Evolutionary conservation across 768 basidiomycete species (phyloP).

Genomic region (Russula brevipes): DNA sequence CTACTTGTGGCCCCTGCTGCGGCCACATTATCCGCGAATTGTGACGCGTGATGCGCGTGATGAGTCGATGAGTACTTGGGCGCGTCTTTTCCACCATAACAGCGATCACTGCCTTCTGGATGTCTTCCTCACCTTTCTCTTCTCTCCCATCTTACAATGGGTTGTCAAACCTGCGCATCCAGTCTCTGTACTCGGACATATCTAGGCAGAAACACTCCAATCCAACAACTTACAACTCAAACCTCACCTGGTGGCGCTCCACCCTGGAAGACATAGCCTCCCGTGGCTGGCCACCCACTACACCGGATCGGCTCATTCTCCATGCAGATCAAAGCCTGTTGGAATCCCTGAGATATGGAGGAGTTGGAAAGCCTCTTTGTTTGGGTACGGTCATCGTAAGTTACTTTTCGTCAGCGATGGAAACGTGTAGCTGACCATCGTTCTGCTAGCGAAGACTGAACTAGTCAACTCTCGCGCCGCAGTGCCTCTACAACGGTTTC

Average conservation of each 20-base stretch:
- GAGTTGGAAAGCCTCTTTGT: slow-evolving; percentile 70
- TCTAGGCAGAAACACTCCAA: slow-evolving; percentile 80
- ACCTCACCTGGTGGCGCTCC: slow-evolving; percentile 83
- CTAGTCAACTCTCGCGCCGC: slow-evolving; percentile 43
- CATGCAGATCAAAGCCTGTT: slow-evolving; percentile 48
- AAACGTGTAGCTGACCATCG: slow-evolving; percentile 26
- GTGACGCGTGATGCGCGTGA: too few species aligned
- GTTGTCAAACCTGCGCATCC: slow-evolving; percentile 50
- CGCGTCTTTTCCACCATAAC: too few species aligned
- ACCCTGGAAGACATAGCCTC: slow-evolving; percentile 58
- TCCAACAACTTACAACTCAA: slow-evolving; percentile 72
- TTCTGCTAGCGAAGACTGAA: slow-evolving; percentile 63
- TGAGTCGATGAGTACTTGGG: too few species aligned
- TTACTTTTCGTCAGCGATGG: slow-evolving; percentile 23
- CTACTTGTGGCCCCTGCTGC: too few species aligned
- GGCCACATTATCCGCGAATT: too few species aligned
- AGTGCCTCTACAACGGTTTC: slow-evolving; percentile 50
- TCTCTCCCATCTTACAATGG: slow-evolving; percentile 44
- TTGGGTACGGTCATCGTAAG: slow-evolving; percentile 71
- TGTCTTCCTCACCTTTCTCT: slow-evolving; percentile 19
- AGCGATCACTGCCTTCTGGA: neutral
- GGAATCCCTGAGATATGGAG: slow-evolving; percentile 58
- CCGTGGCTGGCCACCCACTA: slow-evolving; percentile 46
- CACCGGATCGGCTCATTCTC: slow-evolving; percentile 52
- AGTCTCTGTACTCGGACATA: slow-evolving; percentile 85